Evolutionary conservation across 306 rosid genomes (phyloP).

Genomic region (Quercus cerris): DNA sequence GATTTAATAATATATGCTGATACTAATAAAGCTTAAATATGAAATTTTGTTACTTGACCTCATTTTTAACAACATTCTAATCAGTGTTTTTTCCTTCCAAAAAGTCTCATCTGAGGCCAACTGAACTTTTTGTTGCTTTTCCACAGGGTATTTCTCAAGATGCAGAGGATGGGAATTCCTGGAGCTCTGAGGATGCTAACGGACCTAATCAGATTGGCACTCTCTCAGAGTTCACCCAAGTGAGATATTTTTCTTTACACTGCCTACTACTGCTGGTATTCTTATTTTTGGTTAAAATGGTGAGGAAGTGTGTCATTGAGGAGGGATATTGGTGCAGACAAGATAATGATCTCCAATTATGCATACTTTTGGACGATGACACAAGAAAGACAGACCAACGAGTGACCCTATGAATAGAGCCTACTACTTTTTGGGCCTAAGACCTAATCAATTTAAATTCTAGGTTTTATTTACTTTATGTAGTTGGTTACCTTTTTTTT

Average conservation of each 20-base stretch:
- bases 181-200: slow-evolving; percentile 29
- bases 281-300: slow-evolving; percentile 1
- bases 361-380: too few relatives aligned
- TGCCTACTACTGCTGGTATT: not conserved
- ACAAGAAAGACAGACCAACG: too few relatives aligned
- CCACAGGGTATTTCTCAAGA: slow-evolving; percentile 59
- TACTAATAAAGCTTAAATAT: not conserved
- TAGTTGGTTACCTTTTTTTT: too few relatives aligned
- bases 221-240: slow-evolving; percentile 41
- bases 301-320: not conserved
- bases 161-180: slow-evolving; percentile 36
- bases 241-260: slow-evolving; percentile 26
- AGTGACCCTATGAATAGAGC: too few relatives aligned
- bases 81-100: slow-evolving; percentile 9
- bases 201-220: slow-evolving; percentile 23
- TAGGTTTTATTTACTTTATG: too few relatives aligned
- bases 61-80: not conserved
- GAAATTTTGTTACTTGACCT: not conserved
- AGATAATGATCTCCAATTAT: too few relatives aligned
- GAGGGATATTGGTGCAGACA: too few relatives aligned
- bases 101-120: slow-evolving; percentile 5
- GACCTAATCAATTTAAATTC: too few relatives aligned
- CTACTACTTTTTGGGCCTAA: too few relatives aligned
- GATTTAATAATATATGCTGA: not conserved
- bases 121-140: slow-evolving; percentile 20